Evolutionary conservation across 2,329 filamentous ascomycete species (phyloP).

Genomic region (Colletotrichum orbiculare): DNA sequence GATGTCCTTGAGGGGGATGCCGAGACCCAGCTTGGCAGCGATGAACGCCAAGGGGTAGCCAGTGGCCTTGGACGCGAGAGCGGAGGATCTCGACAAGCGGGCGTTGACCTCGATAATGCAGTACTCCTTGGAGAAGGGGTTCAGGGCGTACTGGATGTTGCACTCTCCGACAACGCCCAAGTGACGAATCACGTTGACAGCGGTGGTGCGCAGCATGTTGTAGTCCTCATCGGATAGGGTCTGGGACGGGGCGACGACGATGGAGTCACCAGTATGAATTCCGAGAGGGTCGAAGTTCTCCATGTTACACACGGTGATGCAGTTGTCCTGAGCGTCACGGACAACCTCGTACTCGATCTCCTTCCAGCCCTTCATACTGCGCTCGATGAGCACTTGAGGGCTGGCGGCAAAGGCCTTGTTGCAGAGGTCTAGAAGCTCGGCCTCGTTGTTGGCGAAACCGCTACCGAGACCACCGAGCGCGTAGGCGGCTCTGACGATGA

Average conservation of each 20-base stretch:
- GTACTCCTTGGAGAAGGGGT: constrained; percentile 95
- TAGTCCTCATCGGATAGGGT: constrained; percentile 98
- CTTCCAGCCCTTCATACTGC: constrained; percentile 99
- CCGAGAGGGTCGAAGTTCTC: constrained; percentile 99
- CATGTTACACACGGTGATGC: constrained; percentile 99
- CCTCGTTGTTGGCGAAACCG: constrained; percentile 91
- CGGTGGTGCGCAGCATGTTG: constrained; percentile 98
- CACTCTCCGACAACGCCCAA: constrained; percentile 98
- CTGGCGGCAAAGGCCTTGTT: constrained; percentile 95
- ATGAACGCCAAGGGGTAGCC: constrained; percentile 97
- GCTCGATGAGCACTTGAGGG: constrained; percentile 95
- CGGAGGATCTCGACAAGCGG: constrained; percentile 92
- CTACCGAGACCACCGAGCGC: constrained; percentile 94
- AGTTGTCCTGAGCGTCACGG: constrained; percentile 94
- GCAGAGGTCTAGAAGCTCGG: constrained; percentile 87
- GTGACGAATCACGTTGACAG: constrained; percentile 96
- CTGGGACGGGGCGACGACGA: constrained; percentile 96
- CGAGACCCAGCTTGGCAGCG: constrained; percentile 93
- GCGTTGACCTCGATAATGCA: constrained; percentile 99
- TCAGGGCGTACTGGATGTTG: constrained; percentile 98
- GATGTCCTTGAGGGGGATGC: constrained; percentile 95
- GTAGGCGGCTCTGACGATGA: constrained; percentile 97
- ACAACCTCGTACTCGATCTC: constrained; percentile 99
- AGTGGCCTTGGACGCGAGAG: constrained; percentile 95
- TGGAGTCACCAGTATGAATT: constrained; percentile 98